Percentiles rank a stretch among this genome's conserved stretches.
Evolutionary conservation across 805 yeast genomes (phyloP).

Genomic region (Alloascoidea africana): DNA sequence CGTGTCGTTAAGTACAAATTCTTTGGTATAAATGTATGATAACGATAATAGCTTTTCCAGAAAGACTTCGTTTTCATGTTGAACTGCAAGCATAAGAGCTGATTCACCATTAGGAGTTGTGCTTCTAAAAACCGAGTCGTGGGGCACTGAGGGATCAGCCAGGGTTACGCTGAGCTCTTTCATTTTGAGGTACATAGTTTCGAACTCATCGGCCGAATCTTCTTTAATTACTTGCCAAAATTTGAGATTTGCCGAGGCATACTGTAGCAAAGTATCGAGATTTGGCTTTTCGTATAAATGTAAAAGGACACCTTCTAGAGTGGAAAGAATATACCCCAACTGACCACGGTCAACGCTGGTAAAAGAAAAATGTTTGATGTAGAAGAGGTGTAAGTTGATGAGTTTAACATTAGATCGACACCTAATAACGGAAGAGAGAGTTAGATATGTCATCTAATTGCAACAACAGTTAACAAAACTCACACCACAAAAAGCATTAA

Average conservation of each 20-base stretch:
- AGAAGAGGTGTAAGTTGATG: constrained; percentile 48
- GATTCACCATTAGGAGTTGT: constrained; percentile 55
- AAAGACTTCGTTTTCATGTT: constrained; percentile 26
- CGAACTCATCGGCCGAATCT: constrained; percentile 5
- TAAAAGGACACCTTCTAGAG: constrained; percentile 66
- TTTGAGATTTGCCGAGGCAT: constrained; percentile 8
- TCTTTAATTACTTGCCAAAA: constrained; percentile 3
- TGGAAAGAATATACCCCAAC: constrained; percentile 64
- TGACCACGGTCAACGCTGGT: constrained; percentile 39
- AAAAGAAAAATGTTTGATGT: constrained; percentile 44
- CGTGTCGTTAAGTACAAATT: constrained; percentile 51
- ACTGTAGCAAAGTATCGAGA: constrained; percentile 5
- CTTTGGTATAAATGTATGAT: constrained; percentile 38
- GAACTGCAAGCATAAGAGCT: constrained; percentile 45
- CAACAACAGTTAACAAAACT: no score
- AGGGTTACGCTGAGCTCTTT: constrained; percentile 5
- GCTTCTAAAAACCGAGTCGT: constrained; percentile 18
- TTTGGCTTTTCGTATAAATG: constrained; percentile 25
- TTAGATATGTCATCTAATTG: no score
- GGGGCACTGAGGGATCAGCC: no score
- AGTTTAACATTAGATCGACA: constrained; percentile 42
- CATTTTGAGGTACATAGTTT: constrained; percentile 2
- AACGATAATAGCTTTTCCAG: constrained; percentile 32
- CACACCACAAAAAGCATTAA: constrained; percentile 57
- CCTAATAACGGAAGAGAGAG: no score